These are phyloP conservation scores for Rhizodiscina lignyota DNA, from an alignment of 495 filamentous ascomycete species.

Conservation along the genomic window DNA sequence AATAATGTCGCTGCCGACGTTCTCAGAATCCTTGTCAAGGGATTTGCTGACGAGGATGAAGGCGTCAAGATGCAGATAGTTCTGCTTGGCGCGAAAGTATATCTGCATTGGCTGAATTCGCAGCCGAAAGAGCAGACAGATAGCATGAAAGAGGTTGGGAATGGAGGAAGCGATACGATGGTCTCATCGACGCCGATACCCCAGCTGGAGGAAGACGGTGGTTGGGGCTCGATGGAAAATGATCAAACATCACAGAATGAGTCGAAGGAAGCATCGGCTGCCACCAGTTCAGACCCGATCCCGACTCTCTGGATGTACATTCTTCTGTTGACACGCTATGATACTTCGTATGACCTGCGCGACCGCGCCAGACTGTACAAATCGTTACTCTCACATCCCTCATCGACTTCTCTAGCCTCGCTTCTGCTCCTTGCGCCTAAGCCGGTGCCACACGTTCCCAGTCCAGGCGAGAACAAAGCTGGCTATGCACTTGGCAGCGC, in stretches of 20 bases:
- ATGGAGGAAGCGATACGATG: not conserved
- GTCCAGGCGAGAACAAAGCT: constrained; percentile 63
- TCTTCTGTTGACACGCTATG: constrained; percentile 72
- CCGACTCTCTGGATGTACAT: constrained; percentile 70
- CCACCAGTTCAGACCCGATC: constrained; percentile 31
- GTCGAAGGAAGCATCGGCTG: not conserved
- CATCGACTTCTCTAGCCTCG: constrained; percentile 67
- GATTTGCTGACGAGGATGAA: constrained; percentile 70
- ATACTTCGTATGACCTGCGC: constrained; percentile 85
- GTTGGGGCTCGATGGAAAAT: constrained; percentile 23
- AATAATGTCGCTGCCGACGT: constrained; percentile 88
- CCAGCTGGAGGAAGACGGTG: not conserved
- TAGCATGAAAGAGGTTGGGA: not conserved
- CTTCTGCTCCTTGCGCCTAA: constrained; percentile 87
- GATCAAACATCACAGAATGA: constrained; percentile 15
- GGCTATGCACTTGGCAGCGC: constrained; percentile 66
- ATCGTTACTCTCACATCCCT: constrained; percentile 56
- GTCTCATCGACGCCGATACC: not conserved
- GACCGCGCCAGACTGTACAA: constrained; percentile 82
- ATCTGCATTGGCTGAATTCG: constrained; percentile 67
- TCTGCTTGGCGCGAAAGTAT: constrained; percentile 83
- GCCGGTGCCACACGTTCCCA: constrained; percentile 73
- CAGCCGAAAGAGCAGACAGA: not conserved
- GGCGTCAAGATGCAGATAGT: constrained; percentile 81
- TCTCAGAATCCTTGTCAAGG: constrained; percentile 71